These are phyloP conservation scores for Sugiyamaella mastotermitis DNA, from an alignment of 805 yeast genomes.

Conservation along the genomic window DNA sequence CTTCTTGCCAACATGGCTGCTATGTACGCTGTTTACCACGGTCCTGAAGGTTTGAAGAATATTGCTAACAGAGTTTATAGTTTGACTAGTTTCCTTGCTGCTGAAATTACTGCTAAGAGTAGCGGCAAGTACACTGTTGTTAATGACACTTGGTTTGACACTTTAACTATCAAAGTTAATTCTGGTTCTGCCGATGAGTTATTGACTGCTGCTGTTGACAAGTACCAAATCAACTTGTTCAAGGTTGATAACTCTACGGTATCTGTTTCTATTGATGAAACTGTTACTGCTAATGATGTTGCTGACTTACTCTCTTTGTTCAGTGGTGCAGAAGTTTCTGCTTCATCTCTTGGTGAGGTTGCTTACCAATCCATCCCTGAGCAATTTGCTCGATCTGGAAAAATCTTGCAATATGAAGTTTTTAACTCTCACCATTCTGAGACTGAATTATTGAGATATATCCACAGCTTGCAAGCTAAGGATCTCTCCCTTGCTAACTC, in stretches of 20 bases:
- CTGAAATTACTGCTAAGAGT: slow-evolving; percentile 37
- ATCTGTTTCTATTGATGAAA: slow-evolving; percentile 86
- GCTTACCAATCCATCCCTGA: slow-evolving; percentile 40
- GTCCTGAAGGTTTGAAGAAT: slow-evolving; percentile 73
- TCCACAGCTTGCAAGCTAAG: slow-evolving; percentile 76
- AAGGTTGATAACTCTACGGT: slow-evolving; percentile 56
- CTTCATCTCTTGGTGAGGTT: slow-evolving; percentile 8
- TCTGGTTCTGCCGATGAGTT: slow-evolving; percentile 50
- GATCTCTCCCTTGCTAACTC: slow-evolving; percentile 92
- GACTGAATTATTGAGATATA: slow-evolving; percentile 88
- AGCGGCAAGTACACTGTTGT: slow-evolving; percentile 41
- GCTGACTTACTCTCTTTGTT: slow-evolving; percentile 52
- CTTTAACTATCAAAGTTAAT: slow-evolving; percentile 55
- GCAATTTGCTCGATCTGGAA: slow-evolving; percentile 26
- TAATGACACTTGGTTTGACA: slow-evolving; percentile 76
- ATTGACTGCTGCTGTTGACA: slow-evolving; percentile 49
- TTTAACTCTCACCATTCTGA: slow-evolving; percentile 89
- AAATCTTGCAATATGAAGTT: slow-evolving; percentile 57
- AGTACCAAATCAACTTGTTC: slow-evolving; percentile 70
- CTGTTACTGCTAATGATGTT: slow-evolving; percentile 62
- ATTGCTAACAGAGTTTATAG: slow-evolving; percentile 78
- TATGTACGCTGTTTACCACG: slow-evolving; percentile 94
- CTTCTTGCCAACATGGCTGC: slow-evolving; percentile 92
- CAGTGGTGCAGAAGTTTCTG: slow-evolving; percentile 31
- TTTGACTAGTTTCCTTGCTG: slow-evolving; percentile 65